Percentiles rank a stretch among this genome's conserved stretches.
phyloP scores from a whole-genome alignment of 2,329 filamentous ascomycete genomes.

The Cladosporium sp. region DNA sequence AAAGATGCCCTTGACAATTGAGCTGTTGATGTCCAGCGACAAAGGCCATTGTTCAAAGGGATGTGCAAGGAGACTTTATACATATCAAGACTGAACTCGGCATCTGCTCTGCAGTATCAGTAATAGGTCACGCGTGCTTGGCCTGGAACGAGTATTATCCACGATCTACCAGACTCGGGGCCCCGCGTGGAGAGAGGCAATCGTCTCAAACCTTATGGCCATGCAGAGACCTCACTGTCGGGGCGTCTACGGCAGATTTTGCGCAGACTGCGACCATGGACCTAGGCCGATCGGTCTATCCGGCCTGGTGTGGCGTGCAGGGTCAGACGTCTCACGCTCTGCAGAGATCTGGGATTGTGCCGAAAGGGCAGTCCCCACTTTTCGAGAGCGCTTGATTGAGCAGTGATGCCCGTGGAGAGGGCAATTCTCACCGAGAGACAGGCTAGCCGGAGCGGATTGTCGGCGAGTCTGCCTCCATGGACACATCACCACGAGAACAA shows the following conservation, averaged over 20 bases:
- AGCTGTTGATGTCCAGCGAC: background rate
- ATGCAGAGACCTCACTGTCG: background rate
- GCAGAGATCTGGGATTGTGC: background rate
- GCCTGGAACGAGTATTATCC: slow-evolving; percentile 4
- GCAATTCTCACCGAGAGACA: background rate
- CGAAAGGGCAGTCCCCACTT: background rate
- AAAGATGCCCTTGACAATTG: background rate
- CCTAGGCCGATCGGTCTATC: background rate
- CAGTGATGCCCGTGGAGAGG: background rate
- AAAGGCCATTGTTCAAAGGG: background rate
- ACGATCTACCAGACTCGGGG: background rate
- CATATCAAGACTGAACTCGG: background rate
- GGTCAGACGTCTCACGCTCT: background rate
- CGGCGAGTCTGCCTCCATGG: background rate
- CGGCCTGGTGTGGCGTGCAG: background rate
- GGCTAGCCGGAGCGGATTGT: background rate
- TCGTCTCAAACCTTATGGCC: slow-evolving; percentile 1
- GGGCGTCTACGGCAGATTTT: background rate
- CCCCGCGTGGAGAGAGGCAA: slow-evolving; percentile 5
- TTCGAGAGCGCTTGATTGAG: background rate
- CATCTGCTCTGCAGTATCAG: slow-evolving; percentile 2
- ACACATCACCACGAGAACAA: background rate
- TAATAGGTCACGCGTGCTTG: background rate
- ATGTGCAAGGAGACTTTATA: background rate
- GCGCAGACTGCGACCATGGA: background rate